Evolutionary conservation across 768 basidiomycete species (phyloP).

Genomic region (Collybia sordida): DNA sequence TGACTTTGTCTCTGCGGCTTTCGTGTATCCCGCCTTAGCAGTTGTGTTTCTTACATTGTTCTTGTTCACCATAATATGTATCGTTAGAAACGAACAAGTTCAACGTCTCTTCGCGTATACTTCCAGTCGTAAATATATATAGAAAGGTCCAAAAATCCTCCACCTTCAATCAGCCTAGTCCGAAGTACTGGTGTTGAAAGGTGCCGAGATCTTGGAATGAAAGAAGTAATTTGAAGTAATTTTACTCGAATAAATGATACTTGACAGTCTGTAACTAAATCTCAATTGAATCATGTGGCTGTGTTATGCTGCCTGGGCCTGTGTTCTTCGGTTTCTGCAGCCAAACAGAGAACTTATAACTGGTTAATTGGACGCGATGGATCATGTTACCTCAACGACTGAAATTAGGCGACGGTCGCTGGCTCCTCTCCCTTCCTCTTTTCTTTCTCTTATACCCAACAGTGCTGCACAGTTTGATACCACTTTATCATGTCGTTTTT

Average conservation of each 20-base stretch:
- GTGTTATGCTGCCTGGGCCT: not conserved
- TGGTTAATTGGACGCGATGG: not conserved
- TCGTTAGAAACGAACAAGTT: no score
- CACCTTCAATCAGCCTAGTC: no score
- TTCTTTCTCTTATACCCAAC: not conserved
- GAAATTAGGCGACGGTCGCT: not conserved
- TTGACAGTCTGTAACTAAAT: no score
- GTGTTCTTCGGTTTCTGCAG: no score
- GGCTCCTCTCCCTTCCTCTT: not conserved
- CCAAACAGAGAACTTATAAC: no score
- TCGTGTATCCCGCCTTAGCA: not conserved
- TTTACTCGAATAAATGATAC: no score
- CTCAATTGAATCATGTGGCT: not conserved
- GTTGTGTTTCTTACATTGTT: not conserved
- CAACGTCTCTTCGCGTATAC: no score
- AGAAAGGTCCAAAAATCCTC: no score
- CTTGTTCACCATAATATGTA: not conserved
- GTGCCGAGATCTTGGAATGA: no score
- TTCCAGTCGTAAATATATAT: no score
- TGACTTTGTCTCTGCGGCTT: not conserved
- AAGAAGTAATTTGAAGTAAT: no score
- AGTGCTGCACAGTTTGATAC: conserved; percentile 4
- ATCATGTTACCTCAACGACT: not conserved
- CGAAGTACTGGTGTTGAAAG: no score
- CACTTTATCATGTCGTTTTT: conserved; percentile 33